A percentile compares a stretch with the other conserved stretches of the same genome.
Evolutionary conservation across 2,329 filamentous ascomycete species (phyloP).

Genomic region (Trichoderma sp.): DNA sequence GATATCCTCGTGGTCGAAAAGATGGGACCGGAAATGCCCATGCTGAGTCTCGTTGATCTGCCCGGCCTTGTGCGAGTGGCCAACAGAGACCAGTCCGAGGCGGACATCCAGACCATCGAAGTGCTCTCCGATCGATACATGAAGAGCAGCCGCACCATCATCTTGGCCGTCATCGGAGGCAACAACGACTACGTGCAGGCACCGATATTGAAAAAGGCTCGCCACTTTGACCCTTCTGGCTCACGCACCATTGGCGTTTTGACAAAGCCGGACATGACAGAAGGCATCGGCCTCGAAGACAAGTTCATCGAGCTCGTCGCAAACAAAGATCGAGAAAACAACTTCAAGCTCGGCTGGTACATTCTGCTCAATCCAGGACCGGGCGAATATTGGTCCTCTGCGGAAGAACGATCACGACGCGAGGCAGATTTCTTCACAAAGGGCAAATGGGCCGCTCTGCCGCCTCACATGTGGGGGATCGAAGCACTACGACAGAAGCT

Average conservation of each 20-base stretch:
- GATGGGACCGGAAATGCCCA: slow-evolving; percentile 56
- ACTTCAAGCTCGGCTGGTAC: slow-evolving; percentile 53
- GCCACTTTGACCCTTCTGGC: slow-evolving; percentile 49
- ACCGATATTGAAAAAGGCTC: slow-evolving; percentile 50
- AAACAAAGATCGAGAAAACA: slow-evolving; percentile 50
- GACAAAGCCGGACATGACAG: slow-evolving; percentile 53
- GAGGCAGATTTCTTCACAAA: slow-evolving; percentile 50
- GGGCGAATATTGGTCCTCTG: slow-evolving; percentile 44
- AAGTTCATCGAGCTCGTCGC: slow-evolving; percentile 54
- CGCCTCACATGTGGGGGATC: slow-evolving; percentile 48
- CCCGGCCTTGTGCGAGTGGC: slow-evolving; percentile 57
- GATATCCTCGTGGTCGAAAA: slow-evolving; percentile 60
- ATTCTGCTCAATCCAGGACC: slow-evolving; percentile 51
- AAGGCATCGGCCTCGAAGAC: slow-evolving; percentile 52
- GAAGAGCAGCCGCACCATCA: slow-evolving; percentile 55
- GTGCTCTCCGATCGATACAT: slow-evolving; percentile 53
- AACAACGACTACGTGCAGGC: slow-evolving; percentile 56
- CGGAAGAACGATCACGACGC: slow-evolving; percentile 40
- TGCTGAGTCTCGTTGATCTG: slow-evolving; percentile 61
- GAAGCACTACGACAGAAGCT: slow-evolving; percentile 48
- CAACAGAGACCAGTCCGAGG: slow-evolving; percentile 51
- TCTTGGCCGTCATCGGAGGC: slow-evolving; percentile 54
- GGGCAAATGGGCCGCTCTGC: slow-evolving; percentile 49
- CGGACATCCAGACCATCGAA: slow-evolving; percentile 53
- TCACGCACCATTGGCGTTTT: slow-evolving; percentile 51